Base-by-base conservation (phyloP, 805 yeast genomes). In the Ogataea minuta region DNA sequence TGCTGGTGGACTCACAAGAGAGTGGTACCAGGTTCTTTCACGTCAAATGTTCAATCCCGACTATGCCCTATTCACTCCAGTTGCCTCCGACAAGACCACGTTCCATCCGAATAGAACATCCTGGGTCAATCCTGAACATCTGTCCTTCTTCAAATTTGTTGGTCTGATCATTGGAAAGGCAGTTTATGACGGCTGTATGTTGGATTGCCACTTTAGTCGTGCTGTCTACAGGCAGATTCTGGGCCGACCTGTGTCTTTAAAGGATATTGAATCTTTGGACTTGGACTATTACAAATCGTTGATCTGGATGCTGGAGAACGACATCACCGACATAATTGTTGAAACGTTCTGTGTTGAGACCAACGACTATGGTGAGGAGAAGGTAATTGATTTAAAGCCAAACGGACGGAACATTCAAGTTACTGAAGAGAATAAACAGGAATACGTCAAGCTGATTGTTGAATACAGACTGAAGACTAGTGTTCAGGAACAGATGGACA, bases 1-100 rank as follows among this genome's bases (percentile, higher is more conserved):
- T 70, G 99, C 96, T 3, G 99, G 99, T 50, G 99, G 99, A 28
- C 81, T 93, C 11, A 86, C 97, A 0, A 72, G 99, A 55, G 99
- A 93, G 60, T 93, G 99, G 99, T 90, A 83, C 56, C 97, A 90
- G 59, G 95, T 90, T 4, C 64, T 93, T 32, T 81, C 96, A 0
- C 72, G 96, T 46, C 97, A 91, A 59, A 90, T 93, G 87, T 88
- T 93, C 66, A 89, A 91, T 58, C 95, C 98, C 0, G 95, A 88
- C 54, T 89, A 89, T 65, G 97, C 96, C 0, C 66, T 93, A 46
- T 93, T 91, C 59, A 71, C 84, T 1, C 96, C 98, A 0, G 95
- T 89, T 30, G 85, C 95, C 0, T 77, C 95, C 6, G 98, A 91
- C 54, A 82, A 82, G 48, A 87, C 96, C 0, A 88, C 97, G 0